Evolutionary conservation across 352 stramenopile species (phyloP).

Genomic region (Pythium phragmitis): DNA sequence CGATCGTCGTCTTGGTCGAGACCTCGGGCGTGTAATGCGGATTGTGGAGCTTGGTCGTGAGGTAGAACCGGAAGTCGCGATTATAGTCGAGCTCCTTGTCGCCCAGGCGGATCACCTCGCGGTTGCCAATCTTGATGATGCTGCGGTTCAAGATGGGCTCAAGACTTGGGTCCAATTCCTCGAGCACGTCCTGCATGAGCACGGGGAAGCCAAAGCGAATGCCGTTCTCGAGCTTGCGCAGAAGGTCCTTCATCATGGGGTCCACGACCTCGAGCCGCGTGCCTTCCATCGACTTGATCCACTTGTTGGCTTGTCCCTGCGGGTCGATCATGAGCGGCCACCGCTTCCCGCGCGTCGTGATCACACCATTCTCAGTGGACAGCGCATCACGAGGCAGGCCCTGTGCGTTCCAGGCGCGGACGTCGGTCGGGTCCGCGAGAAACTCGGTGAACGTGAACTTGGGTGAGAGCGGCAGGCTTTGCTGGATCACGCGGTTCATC

Average conservation of each 20-base stretch:
- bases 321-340: slow-evolving; percentile 98
- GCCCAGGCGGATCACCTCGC: slow-evolving; percentile 91
- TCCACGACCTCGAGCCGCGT: slow-evolving; percentile 89
- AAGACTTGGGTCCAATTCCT: slow-evolving; percentile 94
- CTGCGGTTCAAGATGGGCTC: slow-evolving; percentile 94
- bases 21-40: slow-evolving; percentile 95
- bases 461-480: slow-evolving; percentile 79
- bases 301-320: slow-evolving; percentile 95
- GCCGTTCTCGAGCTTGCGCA: slow-evolving; percentile 93
- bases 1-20: slow-evolving; percentile 94
- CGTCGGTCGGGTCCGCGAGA: slow-evolving; percentile 91
- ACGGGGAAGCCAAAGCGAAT: slow-evolving; percentile 93
- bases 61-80: slow-evolving; percentile 93
- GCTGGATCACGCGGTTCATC: slow-evolving; percentile 85
- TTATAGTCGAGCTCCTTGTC: slow-evolving; percentile 97
- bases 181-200: slow-evolving; percentile 94
- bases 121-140: slow-evolving; percentile 93
- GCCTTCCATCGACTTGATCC: slow-evolving; percentile 95
- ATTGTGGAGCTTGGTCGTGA: slow-evolving; percentile 96
- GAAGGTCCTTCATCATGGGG: slow-evolving; percentile 94
- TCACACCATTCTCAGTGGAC: slow-evolving; percentile 95
- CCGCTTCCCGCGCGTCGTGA: slow-evolving; percentile 91
- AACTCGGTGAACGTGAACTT: slow-evolving; percentile 93
- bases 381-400: slow-evolving; percentile 91
- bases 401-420: slow-evolving; percentile 94